Evolutionary conservation across 2,329 filamentous ascomycete genomes (phyloP).

Genomic region (Grosmannia penicillata): DNA sequence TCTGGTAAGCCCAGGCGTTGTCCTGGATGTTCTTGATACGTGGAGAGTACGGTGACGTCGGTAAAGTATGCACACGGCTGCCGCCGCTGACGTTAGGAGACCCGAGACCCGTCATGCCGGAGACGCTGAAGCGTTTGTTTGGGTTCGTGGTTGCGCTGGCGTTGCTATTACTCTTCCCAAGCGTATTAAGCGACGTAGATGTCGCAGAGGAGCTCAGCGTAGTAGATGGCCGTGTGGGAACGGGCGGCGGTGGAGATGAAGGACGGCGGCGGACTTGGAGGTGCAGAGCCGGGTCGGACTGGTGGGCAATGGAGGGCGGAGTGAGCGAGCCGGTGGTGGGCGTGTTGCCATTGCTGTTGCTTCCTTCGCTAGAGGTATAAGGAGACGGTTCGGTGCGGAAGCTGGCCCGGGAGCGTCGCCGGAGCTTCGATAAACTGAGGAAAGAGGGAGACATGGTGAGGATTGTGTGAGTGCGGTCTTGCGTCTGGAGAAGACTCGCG

Average conservation of each 20-base stretch:
- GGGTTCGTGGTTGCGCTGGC: slow-evolving; percentile 12
- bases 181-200: slow-evolving; percentile 12
- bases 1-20: slow-evolving; percentile 85
- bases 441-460: slow-evolving; percentile 24
- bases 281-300: slow-evolving; percentile 51
- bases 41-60: slow-evolving; percentile 68
- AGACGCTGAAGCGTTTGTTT: slow-evolving; percentile 47
- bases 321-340: slow-evolving; percentile 57
- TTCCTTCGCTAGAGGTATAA: slow-evolving; percentile 46
- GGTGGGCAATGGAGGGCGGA: slow-evolving; percentile 56
- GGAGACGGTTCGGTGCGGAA: slow-evolving; percentile 49
- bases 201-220: slow-evolving; percentile 15
- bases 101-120: slow-evolving; percentile 46
- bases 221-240: slow-evolving; percentile 20
- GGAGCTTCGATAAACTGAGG: slow-evolving; percentile 54
- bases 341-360: slow-evolving; percentile 42
- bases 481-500: no score
- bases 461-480: neutral
- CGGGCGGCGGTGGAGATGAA: slow-evolving; percentile 17
- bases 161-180: neutral
- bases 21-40: slow-evolving; percentile 66
- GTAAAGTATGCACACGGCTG: slow-evolving; percentile 34
- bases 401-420: slow-evolving; percentile 61
- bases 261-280: slow-evolving; percentile 37
- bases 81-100: slow-evolving; percentile 39